Evolutionary conservation across 2,329 filamentous ascomycete genomes (phyloP), one percentile per base, ranked within the genome.

Genomic region (Fusarium continuum): DNA sequence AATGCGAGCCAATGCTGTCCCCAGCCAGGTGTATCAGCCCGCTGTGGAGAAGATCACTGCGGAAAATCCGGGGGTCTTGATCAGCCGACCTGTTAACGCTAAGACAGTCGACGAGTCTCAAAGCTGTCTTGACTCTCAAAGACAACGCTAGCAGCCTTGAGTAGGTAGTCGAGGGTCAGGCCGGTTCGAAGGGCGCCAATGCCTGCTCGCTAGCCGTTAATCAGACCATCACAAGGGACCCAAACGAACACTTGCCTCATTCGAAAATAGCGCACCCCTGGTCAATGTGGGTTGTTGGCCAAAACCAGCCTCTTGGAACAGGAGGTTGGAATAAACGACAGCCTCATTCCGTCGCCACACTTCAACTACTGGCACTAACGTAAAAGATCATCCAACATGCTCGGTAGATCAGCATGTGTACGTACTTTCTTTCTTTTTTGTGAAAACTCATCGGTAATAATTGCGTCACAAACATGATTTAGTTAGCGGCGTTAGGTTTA

Each of bases 1-100:
- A 55, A 65, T 62, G 67, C 65, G 55, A 32, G 45, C 55, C 54
- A 59, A 59, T 59, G 29, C 19, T 26, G 32, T 31, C 45, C 60
- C 59, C 55, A 63, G 55, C 44, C 50, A 69, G 47, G 56, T 61
- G 60, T 57, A 55, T 61, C 65, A 68, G 63, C 69, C n/a, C 65
- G 60, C 53, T 68, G 67, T 71, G 69, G 69, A 55, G 64, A 63
- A 54, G 39, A 55, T 47, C 40, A 43, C 32, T 55, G 47, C 23
- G 8, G 20, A 62, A 61, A 70, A 64, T 66, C 67, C 26, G 65
- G 69, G 68, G 61, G 59, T 49, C 45, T 35, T 54, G 46, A 38
- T 57, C 54, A 67, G 63, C 45, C 61, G 59, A 61, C 55, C 47
- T 51, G 43, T 63, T 68, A 44, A 51, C 49, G 53, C 41, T 47